Evolutionary conservation across 345 rosid species (phyloP), one percentile per base, ranked within the genome.

Genomic region (Linum lewisii): DNA sequence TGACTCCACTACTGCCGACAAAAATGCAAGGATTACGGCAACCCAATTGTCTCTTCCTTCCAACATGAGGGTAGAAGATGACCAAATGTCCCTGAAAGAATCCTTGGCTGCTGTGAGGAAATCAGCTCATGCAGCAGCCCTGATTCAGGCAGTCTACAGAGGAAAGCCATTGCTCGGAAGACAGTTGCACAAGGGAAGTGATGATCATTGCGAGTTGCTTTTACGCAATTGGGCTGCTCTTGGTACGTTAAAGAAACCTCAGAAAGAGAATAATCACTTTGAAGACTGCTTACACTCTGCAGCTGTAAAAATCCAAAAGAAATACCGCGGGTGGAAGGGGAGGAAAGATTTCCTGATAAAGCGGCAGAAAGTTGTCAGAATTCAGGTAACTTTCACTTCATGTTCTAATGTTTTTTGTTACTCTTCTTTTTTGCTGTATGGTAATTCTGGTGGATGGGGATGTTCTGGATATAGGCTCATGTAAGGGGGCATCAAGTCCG

Each of bases 401-500:
- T 53, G 18, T 45, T 11, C 16, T 49, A n/a, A n/a, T 26, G 21
- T 68, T 24, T 51, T 26, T 32, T 51, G 24, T 55, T n/a, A n/a
- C 21, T 10, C 5, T 14, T 15, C 21, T 59, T 50, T 29, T 25
- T 4, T 29, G 49, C 15, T 63, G 19, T 29, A 25, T 52, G 8
- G 24, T 21, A 1, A 21, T 2, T n/a, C 38, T 19, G 42, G 5
- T 51, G 2, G 25, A 3, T 21, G 16, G 14, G 0, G 42, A 32
- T 50, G 54, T 25, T 44, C 60, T 75, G 23, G 38, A 63, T 71
- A 21, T 69, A 85, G 92, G 88, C 92, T 63, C 83, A 69, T 71
- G 81, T 85, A 42, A 85, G 88, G 60, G 92, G 88, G 59, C 84
- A 73, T 62, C 86, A 77, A 65, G 83, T 75, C 36, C 79, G 86